Evolutionary conservation across 352 stramenopile species (phyloP).

Genomic region (Phytophthora sp.): DNA sequence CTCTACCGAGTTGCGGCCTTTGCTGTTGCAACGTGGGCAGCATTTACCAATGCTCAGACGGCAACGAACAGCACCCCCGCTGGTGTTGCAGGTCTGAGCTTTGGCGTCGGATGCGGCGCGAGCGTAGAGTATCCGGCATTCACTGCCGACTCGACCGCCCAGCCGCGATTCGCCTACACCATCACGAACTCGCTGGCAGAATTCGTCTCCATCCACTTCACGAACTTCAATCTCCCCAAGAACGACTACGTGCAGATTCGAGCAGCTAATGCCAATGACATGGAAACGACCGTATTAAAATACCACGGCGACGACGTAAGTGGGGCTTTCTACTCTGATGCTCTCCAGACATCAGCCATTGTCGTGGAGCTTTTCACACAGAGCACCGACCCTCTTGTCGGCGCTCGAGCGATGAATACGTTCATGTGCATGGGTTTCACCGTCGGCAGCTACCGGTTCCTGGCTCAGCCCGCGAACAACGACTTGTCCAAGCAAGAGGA

Average conservation of each 20-base stretch:
- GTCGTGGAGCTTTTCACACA: conserved; percentile 59
- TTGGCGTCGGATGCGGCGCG: conserved; percentile 45
- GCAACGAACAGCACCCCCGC: conserved; percentile 21
- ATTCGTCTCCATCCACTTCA: conserved; percentile 71
- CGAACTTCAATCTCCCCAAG: conserved; percentile 61
- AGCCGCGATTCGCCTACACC: conserved; percentile 44
- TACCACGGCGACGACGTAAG: conserved; percentile 42
- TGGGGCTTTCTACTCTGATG: conserved; percentile 43
- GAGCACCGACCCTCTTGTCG: conserved; percentile 17
- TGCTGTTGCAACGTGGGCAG: conserved; percentile 20
- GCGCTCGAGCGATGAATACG: conserved; percentile 29
- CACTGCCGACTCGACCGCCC: conserved; percentile 15
- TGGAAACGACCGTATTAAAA: conserved; percentile 37
- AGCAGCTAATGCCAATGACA: conserved; percentile 31
- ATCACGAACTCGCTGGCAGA: conserved; percentile 51
- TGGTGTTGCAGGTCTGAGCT: conserved; percentile 20
- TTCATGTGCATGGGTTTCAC: conserved; percentile 53
- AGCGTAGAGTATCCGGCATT: conserved; percentile 28
- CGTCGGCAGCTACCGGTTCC: conserved; percentile 54
- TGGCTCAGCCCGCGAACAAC: conserved; percentile 34
- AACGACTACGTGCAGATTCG: conserved; percentile 64
- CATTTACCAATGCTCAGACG: conserved; percentile 18
- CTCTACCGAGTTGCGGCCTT: conserved; percentile 27
- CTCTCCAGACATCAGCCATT: conserved; percentile 47
- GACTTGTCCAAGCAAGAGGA: conserved; percentile 41